A percentile compares a stretch with the other conserved stretches of the same genome.
Conservation (phyloP, 306 rosid species). For the Sechiopsis laciniata region DNA sequence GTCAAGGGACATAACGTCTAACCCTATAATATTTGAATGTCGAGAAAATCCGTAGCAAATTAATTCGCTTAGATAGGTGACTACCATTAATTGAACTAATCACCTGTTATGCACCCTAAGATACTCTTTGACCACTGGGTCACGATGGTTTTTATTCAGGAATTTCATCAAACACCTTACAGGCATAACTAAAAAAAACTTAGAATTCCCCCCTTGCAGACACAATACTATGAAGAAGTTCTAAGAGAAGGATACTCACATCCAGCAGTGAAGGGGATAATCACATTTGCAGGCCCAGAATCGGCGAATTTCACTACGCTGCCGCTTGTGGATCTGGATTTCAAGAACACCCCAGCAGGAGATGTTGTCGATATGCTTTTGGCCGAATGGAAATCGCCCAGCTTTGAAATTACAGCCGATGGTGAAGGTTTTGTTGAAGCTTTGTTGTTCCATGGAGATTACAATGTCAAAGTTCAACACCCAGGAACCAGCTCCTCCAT, state of each 20-base stretch:
- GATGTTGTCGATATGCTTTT: conserved; percentile 70
- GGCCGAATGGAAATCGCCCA: conserved; percentile 47
- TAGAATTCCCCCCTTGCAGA: conserved; percentile 30
- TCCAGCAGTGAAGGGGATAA: conserved; percentile 69
- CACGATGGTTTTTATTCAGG: no score
- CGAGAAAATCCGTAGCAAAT: no score
- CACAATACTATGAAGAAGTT: conserved; percentile 53
- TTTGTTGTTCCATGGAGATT: conserved; percentile 68
- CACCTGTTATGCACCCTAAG: no score
- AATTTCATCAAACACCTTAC: conserved; percentile 1
- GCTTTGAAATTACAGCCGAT: conserved; percentile 36
- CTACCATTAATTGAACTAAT: no score
- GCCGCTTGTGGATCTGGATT: conserved; percentile 44
- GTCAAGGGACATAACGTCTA: no score
- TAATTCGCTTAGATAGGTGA: no score
- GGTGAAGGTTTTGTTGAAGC: conserved; percentile 40
- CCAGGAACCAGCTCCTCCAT: conserved; percentile 35
- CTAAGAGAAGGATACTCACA: conserved; percentile 64
- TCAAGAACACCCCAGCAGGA: conserved; percentile 55
- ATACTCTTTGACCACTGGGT: no score
- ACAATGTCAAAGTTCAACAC: conserved; percentile 49
- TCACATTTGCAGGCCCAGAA: conserved; percentile 64
- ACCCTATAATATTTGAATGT: no score
- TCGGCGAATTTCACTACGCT: conserved; percentile 51
- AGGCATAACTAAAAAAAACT: neutral